phyloP scores from a whole-genome alignment of 139 green algal genomes.

The Chloropicon primus region DNA sequence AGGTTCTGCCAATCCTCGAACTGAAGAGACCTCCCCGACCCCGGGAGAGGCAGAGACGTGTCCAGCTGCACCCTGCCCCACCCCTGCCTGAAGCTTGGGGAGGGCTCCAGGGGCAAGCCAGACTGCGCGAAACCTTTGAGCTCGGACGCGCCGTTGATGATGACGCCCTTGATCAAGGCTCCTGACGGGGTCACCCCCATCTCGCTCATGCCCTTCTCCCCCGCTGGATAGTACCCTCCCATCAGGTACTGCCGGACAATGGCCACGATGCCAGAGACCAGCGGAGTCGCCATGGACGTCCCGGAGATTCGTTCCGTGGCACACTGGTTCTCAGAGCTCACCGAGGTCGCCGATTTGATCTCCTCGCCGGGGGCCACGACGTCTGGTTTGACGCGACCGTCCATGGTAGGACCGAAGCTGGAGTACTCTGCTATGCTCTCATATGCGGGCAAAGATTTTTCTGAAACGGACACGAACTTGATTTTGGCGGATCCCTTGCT shows the following conservation, averaged over 20 bases:
- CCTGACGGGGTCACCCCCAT: slow-evolving; percentile 19
- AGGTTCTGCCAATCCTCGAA: background rate
- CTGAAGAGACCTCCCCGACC: slow-evolving; percentile 1
- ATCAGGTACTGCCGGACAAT: background rate
- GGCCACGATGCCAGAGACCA: background rate
- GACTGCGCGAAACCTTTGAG: background rate
- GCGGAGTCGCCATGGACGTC: background rate
- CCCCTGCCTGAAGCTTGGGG: slow-evolving; percentile 51
- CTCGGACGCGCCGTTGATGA: slow-evolving; percentile 34
- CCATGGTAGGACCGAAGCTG: background rate
- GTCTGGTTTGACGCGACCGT: background rate
- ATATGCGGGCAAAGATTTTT: background rate
- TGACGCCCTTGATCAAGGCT: slow-evolving; percentile 64
- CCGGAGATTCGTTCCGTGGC: background rate
- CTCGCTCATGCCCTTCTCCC: background rate
- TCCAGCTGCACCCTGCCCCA: slow-evolving; percentile 53
- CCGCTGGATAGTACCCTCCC: background rate
- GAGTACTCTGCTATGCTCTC: background rate
- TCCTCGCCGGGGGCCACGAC: background rate
- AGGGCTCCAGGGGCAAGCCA: slow-evolving; percentile 46
- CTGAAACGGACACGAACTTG: background rate
- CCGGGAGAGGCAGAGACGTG: slow-evolving; percentile 31
- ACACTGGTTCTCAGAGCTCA: background rate
- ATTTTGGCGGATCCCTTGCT: background rate
- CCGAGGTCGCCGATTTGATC: background rate